phyloP scores from a whole-genome alignment of 2,329 filamentous ascomycete genomes.

The Fusarium dimerum region DNA sequence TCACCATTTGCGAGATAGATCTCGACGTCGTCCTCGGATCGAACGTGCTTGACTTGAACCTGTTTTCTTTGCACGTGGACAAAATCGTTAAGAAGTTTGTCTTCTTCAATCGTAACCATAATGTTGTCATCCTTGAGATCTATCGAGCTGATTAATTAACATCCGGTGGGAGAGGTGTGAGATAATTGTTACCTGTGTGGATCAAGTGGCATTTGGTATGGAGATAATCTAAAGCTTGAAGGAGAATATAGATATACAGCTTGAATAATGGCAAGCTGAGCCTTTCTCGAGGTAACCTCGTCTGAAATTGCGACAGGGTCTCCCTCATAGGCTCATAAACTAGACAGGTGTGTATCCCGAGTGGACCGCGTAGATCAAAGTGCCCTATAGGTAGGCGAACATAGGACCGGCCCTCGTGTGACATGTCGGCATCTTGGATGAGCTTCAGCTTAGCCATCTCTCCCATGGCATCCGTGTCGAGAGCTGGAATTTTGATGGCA shows the following conservation, averaged over 20 bases:
- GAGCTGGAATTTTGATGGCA: constrained; percentile 18
- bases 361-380: constrained; percentile 13
- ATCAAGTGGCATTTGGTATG: constrained; percentile 45
- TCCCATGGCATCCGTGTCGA: constrained; percentile 12
- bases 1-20: constrained; percentile 5
- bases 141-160: constrained; percentile 5
- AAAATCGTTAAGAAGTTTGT: constrained; percentile 19
- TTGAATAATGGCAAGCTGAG: constrained; percentile 34
- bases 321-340: constrained; percentile 42
- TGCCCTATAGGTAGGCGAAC: constrained; percentile 12
- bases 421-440: constrained; percentile 15
- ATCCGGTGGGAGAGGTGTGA: not conserved
- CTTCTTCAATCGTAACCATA: constrained; percentile 23
- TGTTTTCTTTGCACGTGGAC: no score
- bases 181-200: constrained; percentile 39
- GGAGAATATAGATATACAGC: constrained; percentile 33
- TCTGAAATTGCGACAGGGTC: constrained; percentile 36
- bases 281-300: constrained; percentile 37
- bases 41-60: constrained; percentile 8
- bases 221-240: constrained; percentile 43
- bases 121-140: constrained; percentile 28
- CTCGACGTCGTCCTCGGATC: constrained; percentile 21
- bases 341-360: constrained; percentile 27
- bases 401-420: constrained; percentile 14
- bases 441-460: constrained; percentile 9